These are phyloP conservation scores for Penicillium coffeae DNA, from an alignment of 495 filamentous ascomycete genomes.

Conservation along the genomic window DNA sequence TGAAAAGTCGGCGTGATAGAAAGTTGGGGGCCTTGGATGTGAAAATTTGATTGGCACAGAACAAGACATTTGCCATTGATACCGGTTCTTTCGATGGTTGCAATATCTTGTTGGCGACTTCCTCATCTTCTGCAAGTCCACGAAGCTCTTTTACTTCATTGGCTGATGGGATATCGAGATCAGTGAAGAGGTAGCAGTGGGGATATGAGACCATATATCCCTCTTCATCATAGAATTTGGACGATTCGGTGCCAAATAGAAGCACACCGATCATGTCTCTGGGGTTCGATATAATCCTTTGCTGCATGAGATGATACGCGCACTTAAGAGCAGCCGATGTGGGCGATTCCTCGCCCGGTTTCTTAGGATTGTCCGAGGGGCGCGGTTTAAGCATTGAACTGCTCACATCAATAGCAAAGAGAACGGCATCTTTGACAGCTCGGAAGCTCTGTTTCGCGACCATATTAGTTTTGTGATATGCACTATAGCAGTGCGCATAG, in stretches of 20 bases:
- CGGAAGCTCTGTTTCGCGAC: constrained; percentile 66
- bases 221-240: constrained; percentile 73
- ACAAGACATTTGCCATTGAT: constrained; percentile 86
- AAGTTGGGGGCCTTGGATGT: constrained; percentile 94
- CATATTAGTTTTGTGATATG: constrained; percentile 3
- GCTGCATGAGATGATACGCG: constrained; percentile 92
- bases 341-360: constrained; percentile 66
- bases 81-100: constrained; percentile 64
- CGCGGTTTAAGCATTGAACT: constrained; percentile 78
- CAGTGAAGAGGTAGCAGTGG: constrained; percentile 87
- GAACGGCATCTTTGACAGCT: constrained; percentile 88
- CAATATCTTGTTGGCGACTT: constrained; percentile 57
- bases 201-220: constrained; percentile 67
- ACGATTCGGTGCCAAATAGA: constrained; percentile 86
- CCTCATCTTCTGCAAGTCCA: constrained; percentile 69
- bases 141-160: constrained; percentile 79
- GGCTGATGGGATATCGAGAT: constrained; percentile 83
- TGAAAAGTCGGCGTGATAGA: constrained; percentile 83
- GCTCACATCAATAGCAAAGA: constrained; percentile 95
- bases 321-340: constrained; percentile 85
- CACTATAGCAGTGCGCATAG: constrained; percentile 2
- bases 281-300: constrained; percentile 94
- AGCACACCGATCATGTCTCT: constrained; percentile 97
- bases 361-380: constrained; percentile 61
- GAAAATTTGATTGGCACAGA: constrained; percentile 95